These are phyloP conservation scores for Citrus reticulata DNA, from an alignment of 345 rosid species.

Conservation along the genomic window DNA sequence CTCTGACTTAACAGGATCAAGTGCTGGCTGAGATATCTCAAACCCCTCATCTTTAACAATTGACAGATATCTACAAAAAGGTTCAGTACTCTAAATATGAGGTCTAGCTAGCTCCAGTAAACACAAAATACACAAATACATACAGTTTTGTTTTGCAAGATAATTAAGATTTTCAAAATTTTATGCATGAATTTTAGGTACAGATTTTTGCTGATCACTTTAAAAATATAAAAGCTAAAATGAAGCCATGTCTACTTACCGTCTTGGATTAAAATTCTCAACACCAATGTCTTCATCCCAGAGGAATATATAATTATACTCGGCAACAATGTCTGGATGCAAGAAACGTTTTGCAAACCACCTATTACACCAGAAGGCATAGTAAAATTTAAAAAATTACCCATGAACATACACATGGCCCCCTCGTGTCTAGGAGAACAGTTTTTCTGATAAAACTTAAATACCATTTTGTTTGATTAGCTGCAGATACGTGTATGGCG, in stretches of 20 bases:
- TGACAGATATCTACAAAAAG: constrained; percentile 51
- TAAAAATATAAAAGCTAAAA: background rate
- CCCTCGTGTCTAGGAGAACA: background rate
- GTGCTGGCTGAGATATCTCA: constrained; percentile 94
- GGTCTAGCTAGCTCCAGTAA: background rate
- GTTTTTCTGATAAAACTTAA: background rate
- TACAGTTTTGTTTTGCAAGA: background rate
- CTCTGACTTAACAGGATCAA: constrained; percentile 69
- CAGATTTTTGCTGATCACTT: background rate
- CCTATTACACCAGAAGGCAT: constrained; percentile 38
- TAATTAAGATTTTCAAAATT: background rate
- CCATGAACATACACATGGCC: background rate
- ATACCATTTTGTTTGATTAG: constrained; percentile 63
- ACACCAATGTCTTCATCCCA: constrained; percentile 98
- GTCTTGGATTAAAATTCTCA: constrained; percentile 59
- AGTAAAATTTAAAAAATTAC: background rate
- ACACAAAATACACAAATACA: background rate
- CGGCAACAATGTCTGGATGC: constrained; percentile 82
- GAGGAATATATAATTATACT: constrained; percentile 76
- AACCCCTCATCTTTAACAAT: constrained; percentile 73
- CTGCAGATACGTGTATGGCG: constrained; percentile 45
- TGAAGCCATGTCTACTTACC: constrained; percentile 29
- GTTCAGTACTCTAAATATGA: background rate
- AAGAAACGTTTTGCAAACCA: constrained; percentile 97
- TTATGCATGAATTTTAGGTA: background rate